Percentiles rank a stretch among this genome's conserved stretches.
Evolutionary conservation across 176 grass and related monocot species (phyloP).

Genomic region (Zizania latifolia): DNA sequence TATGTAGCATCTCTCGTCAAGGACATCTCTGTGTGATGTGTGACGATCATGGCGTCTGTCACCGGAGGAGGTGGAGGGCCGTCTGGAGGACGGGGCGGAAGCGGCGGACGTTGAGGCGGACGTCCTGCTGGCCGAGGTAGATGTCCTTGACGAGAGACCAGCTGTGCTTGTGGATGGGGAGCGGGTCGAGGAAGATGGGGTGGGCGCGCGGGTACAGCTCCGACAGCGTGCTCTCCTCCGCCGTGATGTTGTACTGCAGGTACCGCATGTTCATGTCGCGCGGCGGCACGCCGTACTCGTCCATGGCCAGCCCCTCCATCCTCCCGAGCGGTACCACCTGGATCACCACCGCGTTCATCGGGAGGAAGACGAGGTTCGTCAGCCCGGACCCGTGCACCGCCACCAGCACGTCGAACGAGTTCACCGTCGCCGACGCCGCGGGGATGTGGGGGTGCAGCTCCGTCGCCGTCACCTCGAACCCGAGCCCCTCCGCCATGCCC

Average conservation of each 20-base stretch:
- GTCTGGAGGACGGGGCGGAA: conserved; percentile 52
- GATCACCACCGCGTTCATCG: conserved; percentile 64
- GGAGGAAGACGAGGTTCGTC: conserved; percentile 76
- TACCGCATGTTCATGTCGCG: conserved; percentile 74
- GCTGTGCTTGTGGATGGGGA: conserved; percentile 57
- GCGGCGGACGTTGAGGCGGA: conserved; percentile 40
- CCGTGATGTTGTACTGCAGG: conserved; percentile 74
- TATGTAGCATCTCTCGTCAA: too few relatives aligned
- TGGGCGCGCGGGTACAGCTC: conserved; percentile 56
- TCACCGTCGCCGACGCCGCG: conserved; percentile 41
- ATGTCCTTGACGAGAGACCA: conserved; percentile 56
- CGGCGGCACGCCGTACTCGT: conserved; percentile 70
- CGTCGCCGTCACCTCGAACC: conserved; percentile 57
- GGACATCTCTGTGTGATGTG: neutral
- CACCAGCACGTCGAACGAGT: conserved; percentile 62
- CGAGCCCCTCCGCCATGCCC: conserved; percentile 39
- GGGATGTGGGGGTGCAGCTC: conserved; percentile 21
- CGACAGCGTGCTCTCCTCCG: conserved; percentile 67
- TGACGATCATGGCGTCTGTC: neutral
- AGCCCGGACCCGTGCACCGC: conserved; percentile 82
- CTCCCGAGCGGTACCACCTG: conserved; percentile 79
- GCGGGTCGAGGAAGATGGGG: conserved; percentile 53
- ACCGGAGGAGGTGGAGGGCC: conserved; percentile 59
- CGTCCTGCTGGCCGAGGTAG: conserved; percentile 70
- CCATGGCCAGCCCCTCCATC: conserved; percentile 52